Evolutionary conservation across 495 filamentous ascomycete species (phyloP).

Genomic region (Aspergillus baeticus): DNA sequence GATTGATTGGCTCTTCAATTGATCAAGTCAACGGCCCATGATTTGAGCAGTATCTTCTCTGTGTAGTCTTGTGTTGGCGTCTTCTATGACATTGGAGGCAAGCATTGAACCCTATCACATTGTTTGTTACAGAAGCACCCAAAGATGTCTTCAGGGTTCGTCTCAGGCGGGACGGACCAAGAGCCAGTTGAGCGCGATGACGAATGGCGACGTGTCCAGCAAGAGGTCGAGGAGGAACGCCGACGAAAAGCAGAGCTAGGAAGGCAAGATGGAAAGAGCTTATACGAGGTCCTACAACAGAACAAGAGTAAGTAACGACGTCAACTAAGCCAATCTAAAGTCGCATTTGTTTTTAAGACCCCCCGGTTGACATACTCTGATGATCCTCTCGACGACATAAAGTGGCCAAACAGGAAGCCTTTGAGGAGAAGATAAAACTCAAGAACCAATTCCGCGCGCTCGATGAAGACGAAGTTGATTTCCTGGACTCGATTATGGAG

Average conservation of each 20-base stretch:
- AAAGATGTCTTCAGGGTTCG: slow-evolving; percentile 81
- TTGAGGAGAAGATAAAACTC: slow-evolving; percentile 83
- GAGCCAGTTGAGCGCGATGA: slow-evolving; percentile 59
- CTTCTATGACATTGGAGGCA: not conserved
- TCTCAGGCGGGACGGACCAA: slow-evolving; percentile 78
- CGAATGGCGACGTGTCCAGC: slow-evolving; percentile 75
- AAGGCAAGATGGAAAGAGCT: slow-evolving; percentile 62
- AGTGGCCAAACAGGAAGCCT: slow-evolving; percentile 95
- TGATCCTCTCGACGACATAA: slow-evolving; percentile 25
- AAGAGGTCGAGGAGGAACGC: slow-evolving; percentile 69
- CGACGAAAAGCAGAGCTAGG: slow-evolving; percentile 58
- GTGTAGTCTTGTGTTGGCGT: not conserved
- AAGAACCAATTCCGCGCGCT: slow-evolving; percentile 94
- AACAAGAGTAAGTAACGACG: slow-evolving; percentile 77
- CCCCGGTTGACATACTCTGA: slow-evolving; percentile 55
- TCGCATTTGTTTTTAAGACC: too few species aligned
- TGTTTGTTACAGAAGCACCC: not conserved
- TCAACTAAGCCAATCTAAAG: too few species aligned
- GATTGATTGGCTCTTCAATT: too few species aligned
- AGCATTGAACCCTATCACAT: not conserved
- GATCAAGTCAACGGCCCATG: not conserved
- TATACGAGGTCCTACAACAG: slow-evolving; percentile 85
- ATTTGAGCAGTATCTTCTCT: not conserved
- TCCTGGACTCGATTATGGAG: slow-evolving; percentile 75
- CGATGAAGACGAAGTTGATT: slow-evolving; percentile 92